Evolutionary conservation across 495 filamentous ascomycete genomes (phyloP), one percentile per base, ranked within the genome.

Genomic region (Copromyces sp.): DNA sequence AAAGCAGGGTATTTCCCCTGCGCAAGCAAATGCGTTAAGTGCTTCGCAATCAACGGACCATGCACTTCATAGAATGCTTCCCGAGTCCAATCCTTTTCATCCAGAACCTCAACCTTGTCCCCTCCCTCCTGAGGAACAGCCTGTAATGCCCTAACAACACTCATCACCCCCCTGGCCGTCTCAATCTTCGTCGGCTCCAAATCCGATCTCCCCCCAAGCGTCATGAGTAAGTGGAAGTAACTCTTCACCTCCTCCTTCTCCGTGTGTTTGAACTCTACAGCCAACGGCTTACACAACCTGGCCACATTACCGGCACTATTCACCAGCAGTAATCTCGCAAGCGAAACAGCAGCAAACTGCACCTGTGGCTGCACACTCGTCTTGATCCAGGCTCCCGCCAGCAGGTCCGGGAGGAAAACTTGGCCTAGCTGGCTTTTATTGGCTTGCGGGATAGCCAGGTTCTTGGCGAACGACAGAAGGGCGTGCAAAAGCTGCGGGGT

Each of bases 381-480:
- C 53, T 88, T 82, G 8, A 81, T 82, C 87, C 90, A 91, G 61
- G 93, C 81, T 0, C 81, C 83, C 3, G 91, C 88, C 29, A 93
- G 83, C 2, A 86, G 81, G 37, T 82, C 76, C 6, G 86, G 45
- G 17, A 80, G 74, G 12, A 77, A 74, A 14, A 78, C 74, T 16
- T 86, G 82, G 9, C 87, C 91, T 5, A 95, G 79, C 9, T 79
- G 74, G 39, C 80, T 70, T 71, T 90, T 92, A 75, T 94, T 94
- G 6, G 82, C 81, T 9, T 83, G 77, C 3, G 91, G 87, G 71
- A 95, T 89, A 41, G 91, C 90, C 3, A 95, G 84, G 75, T 95
- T 95, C 77, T 93, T 94, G 70, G 94, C 82, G 75, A 94, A 93
- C n/a, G 91, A 87, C 9, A 93, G 84, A 5, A 85, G 83, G 9